Evolutionary conservation across 192 early-diverging fungal species (phyloP), one percentile per base, ranked within the genome.

Genomic region (Pilaira anomala): DNA sequence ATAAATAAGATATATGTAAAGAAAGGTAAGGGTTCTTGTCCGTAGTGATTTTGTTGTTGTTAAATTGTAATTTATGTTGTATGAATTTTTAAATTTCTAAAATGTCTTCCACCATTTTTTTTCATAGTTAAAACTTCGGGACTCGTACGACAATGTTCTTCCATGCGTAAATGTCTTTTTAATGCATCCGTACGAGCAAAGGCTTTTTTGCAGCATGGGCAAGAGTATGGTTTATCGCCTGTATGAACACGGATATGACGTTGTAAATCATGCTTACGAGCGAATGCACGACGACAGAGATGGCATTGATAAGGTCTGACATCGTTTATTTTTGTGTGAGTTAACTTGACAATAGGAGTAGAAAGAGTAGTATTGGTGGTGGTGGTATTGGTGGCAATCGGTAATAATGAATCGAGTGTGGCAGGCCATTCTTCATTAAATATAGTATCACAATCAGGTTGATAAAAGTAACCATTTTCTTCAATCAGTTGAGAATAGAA

Each of bases 111-210:
- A 7, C 55, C 55, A 5, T 19, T 40, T 25, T 57, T 36, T 11
- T 57, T 57, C 49, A 63, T 53, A 22, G 60, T 63, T 46, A 67
- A 61, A 24, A 70, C 73, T 33, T 75, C 62, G 13, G 53, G 57
- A 26, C 63, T 73, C 16, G 60, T 25, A 21, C 77, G 52, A 67
- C 85, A 87, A 6, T 61, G 54, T 30, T 81, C 83, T 71, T 87
- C 83, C 29, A 80, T 68, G 24, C 76, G 73, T 29, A 83, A 78
- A 56, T 92, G 90, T 12, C 91, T 75, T 60, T 84, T 78, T 21
- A 90, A 69, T 12, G 91, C 91, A 77, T 93, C 90, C 8, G 87
- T 88, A 18, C 91, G 77, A 4, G 86, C 82, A 82, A 92, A 94
- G 2, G 82, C 79, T 33, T 83, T 78, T 40, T 78, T 62, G 70